A percentile compares a stretch with the other conserved stretches of the same genome.
Conservation (phyloP, 352 stramenopile genomes). For the Phytophthora crassamura region DNA sequence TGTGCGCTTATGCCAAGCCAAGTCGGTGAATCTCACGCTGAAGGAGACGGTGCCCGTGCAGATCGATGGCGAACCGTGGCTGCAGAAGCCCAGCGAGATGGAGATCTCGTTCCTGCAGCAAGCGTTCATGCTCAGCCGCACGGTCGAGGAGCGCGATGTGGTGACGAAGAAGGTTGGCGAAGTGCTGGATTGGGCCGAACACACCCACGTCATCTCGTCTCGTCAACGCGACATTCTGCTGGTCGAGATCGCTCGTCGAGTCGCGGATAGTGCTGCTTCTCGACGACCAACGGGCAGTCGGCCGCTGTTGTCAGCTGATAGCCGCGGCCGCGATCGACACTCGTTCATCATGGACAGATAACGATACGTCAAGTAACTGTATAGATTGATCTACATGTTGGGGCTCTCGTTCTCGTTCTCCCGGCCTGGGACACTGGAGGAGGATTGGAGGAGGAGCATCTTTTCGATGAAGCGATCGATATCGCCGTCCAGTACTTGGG, state of each 20-base stretch:
- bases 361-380: conserved; percentile 19
- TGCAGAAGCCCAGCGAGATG: conserved; percentile 85
- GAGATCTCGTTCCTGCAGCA: conserved; percentile 86
- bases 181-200: conserved; percentile 86
- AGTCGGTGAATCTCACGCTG: conserved; percentile 60
- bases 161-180: conserved; percentile 83
- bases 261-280: conserved; percentile 49
- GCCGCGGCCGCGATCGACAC: conserved; percentile 18
- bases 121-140: conserved; percentile 86
- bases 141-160: conserved; percentile 76
- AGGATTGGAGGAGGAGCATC: conserved; percentile 60
- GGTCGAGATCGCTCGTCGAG: conserved; percentile 72
- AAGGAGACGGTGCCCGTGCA: conserved; percentile 86
- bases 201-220: conserved; percentile 74
- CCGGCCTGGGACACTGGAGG: not conserved
- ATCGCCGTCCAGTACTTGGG: conserved; percentile 93
- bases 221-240: conserved; percentile 76
- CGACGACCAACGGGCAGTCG: conserved; percentile 24
- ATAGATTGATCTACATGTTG: conserved; percentile 18
- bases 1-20: conserved; percentile 78
- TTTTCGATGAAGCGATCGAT: conserved; percentile 85
- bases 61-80: conserved; percentile 96
- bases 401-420: not conserved
- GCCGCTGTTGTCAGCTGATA: conserved; percentile 24
- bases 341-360: conserved; percentile 44